phyloP scores from a whole-genome alignment of 805 yeast species.

The Isabelozyma rhagii region DNA sequence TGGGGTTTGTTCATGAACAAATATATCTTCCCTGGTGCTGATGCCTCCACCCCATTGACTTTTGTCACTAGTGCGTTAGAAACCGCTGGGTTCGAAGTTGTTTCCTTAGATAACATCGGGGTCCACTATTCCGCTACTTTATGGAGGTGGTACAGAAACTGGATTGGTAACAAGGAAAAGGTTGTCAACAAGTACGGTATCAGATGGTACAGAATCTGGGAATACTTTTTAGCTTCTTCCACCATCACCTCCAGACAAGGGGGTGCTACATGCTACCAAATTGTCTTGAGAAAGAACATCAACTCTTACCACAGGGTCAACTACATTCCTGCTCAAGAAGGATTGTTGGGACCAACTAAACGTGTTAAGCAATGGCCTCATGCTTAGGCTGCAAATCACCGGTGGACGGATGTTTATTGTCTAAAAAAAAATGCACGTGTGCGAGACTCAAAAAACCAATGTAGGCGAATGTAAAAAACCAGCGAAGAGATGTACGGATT shows the following conservation, averaged over 20 bases:
- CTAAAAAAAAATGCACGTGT: too few relatives aligned
- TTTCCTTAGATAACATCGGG: slow-evolving; percentile 81
- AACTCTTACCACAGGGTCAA: slow-evolving; percentile 82
- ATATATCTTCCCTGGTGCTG: slow-evolving; percentile 96
- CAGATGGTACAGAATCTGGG: slow-evolving; percentile 94
- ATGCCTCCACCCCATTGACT: slow-evolving; percentile 90
- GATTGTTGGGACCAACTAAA: slow-evolving; percentile 55
- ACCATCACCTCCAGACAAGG: slow-evolving; percentile 90
- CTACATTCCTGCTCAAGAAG: slow-evolving; percentile 75
- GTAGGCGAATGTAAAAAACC: too few relatives aligned
- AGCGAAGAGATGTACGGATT: too few relatives aligned
- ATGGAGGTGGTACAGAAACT: slow-evolving; percentile 94
- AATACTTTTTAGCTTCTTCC: slow-evolving; percentile 79
- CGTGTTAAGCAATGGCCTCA: not conserved
- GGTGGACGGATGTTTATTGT: too few relatives aligned
- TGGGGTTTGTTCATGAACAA: slow-evolving; percentile 98
- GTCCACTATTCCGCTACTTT: slow-evolving; percentile 89
- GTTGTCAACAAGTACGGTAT: slow-evolving; percentile 77
- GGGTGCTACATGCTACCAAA: slow-evolving; percentile 88
- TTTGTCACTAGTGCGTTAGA: slow-evolving; percentile 76
- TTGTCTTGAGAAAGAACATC: slow-evolving; percentile 84
- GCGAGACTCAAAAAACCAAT: too few relatives aligned
- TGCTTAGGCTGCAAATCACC: too few relatives aligned
- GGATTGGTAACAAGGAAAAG: slow-evolving; percentile 79
- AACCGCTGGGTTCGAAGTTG: slow-evolving; percentile 83